Percentiles rank a stretch among this genome's conserved stretches.
phyloP scores from a whole-genome alignment of 495 filamentous ascomycete species.

The Geopyxis carbonaria region DNA sequence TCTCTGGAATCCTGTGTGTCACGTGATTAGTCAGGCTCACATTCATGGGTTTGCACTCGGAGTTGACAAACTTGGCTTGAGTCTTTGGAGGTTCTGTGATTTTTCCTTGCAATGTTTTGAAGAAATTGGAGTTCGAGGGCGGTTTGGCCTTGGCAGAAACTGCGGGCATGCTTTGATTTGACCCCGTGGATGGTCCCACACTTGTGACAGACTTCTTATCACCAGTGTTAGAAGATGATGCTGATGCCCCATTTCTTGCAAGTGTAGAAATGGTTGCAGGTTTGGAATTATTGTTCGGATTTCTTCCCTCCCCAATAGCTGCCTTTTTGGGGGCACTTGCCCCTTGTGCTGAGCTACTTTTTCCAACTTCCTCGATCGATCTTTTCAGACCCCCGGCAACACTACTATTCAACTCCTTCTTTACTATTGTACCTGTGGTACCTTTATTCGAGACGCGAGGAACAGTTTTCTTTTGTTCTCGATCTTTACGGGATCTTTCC shows the following conservation, averaged over 20 bases:
- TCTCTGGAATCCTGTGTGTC: constrained; percentile 21
- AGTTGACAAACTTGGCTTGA: constrained; percentile 22
- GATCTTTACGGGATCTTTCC: constrained; percentile 18
- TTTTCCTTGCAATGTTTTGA: constrained; percentile 24
- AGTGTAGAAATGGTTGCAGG: constrained; percentile 13
- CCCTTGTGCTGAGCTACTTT: too few species aligned
- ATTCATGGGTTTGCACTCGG: constrained; percentile 11
- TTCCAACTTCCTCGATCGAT: constrained; percentile 21
- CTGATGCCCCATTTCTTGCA: constrained; percentile 18
- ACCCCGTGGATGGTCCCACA: constrained; percentile 16
- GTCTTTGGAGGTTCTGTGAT: constrained; percentile 18
- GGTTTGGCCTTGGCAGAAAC: constrained; percentile 20
- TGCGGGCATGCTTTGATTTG: constrained; percentile 19
- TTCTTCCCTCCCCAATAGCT: constrained; percentile 21
- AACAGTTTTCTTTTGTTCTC: constrained; percentile 12
- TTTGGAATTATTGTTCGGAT: constrained; percentile 19
- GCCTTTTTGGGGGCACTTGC: constrained; percentile 20
- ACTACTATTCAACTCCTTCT: constrained; percentile 21
- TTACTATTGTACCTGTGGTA: constrained; percentile 11
- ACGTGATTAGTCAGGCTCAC: constrained; percentile 21
- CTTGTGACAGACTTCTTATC: constrained; percentile 25
- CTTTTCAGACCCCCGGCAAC: constrained; percentile 21
- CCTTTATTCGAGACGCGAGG: too few species aligned
- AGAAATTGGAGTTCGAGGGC: constrained; percentile 23
- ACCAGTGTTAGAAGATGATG: constrained; percentile 8